Conservation (phyloP, 139 green algal genomes). For the Coelastrella sp. region DNA sequence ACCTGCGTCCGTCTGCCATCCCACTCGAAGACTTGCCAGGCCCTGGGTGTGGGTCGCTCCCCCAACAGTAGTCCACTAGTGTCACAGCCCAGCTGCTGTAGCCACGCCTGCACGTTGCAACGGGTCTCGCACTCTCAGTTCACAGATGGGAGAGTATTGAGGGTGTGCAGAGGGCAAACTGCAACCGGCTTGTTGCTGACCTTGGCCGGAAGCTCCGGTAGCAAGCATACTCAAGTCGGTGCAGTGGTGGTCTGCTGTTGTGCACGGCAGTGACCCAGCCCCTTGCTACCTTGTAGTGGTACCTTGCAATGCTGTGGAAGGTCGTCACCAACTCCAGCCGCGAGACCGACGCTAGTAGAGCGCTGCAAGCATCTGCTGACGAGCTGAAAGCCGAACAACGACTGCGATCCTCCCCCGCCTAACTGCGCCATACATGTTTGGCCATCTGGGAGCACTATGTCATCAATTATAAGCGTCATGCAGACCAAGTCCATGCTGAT, state of each 20-base stretch:
- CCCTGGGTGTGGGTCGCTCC: constrained; percentile 60
- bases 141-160: background rate
- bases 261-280: background rate
- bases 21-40: constrained; percentile 78
- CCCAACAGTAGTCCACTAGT: constrained; percentile 54
- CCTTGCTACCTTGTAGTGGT: background rate
- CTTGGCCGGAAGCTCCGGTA: background rate
- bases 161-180: too few relatives aligned
- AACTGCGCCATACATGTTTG: constrained; percentile 66
- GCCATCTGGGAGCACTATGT: constrained; percentile 72
- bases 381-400: constrained; percentile 74
- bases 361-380: constrained; percentile 10
- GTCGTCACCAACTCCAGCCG: constrained; percentile 65
- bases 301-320: constrained; percentile 50
- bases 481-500: constrained; percentile 36
- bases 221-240: background rate
- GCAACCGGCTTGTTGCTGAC: background rate
- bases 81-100: constrained; percentile 54
- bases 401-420: constrained; percentile 70
- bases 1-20: constrained; percentile 73
- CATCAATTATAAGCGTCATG: constrained; percentile 78
- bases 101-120: constrained; percentile 49
- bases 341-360: constrained; percentile 44
- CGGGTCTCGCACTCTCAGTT: background rate
- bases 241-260: background rate